These are phyloP conservation scores for Panicum virgatum DNA, from an alignment of 202 grass and related monocot genomes.

Conservation along the genomic window DNA sequence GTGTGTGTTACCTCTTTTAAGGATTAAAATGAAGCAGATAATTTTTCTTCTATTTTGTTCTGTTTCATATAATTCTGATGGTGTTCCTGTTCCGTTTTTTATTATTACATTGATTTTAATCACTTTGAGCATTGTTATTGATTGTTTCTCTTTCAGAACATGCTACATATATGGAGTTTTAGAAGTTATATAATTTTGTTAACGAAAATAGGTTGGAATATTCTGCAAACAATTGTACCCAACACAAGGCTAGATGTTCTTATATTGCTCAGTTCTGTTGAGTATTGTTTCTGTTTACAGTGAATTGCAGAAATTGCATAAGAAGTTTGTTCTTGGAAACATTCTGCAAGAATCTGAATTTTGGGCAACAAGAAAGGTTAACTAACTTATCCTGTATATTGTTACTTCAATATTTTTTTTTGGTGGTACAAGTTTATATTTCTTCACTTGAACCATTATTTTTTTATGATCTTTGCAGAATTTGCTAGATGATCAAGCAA, in stretches of 20 bases:
- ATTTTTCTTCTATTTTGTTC: not conserved
- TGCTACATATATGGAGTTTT: slow-evolving; percentile 8
- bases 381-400: slow-evolving; percentile 18
- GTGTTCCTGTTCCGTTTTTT: not conserved
- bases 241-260: no score
- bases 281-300: slow-evolving; percentile 41
- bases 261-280: slow-evolving; percentile 15
- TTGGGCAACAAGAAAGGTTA: slow-evolving; percentile 97
- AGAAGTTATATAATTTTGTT: not conserved
- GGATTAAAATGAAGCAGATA: slow-evolving; percentile 10
- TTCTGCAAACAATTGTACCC: slow-evolving; percentile 15
- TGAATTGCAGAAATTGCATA: slow-evolving; percentile 93
- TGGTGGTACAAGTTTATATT: no score
- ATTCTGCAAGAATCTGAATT: slow-evolving; percentile 90
- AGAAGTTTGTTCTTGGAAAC: slow-evolving; percentile 84
- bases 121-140: not conserved
- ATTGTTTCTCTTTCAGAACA: not conserved
- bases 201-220: not conserved
- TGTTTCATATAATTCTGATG: slow-evolving; percentile 13
- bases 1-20: not conserved
- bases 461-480: slow-evolving; percentile 52
- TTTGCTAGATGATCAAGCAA: slow-evolving; percentile 83
- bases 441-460: slow-evolving; percentile 24
- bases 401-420: slow-evolving; percentile 27
- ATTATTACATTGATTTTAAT: not conserved